Percentiles rank a stretch among this genome's conserved stretches.
Evolutionary conservation across 2,329 filamentous ascomycete species (phyloP).

Genomic region (Chaetomiaceae sp.): DNA sequence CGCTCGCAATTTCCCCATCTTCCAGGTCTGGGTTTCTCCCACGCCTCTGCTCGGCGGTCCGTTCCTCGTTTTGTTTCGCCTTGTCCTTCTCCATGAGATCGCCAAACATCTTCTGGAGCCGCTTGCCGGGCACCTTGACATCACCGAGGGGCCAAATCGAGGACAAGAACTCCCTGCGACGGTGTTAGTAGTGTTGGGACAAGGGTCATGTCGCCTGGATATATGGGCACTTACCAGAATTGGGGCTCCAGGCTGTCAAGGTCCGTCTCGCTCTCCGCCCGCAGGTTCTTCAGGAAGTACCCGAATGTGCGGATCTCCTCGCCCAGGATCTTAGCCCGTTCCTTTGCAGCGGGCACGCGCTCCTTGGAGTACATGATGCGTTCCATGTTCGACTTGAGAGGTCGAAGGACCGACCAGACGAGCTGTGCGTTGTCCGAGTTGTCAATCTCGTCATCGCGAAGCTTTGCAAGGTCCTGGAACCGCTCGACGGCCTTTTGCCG

Average conservation of each 20-base stretch:
- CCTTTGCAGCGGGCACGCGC: slow-evolving; percentile 28
- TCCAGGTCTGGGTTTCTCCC: slow-evolving; percentile 31
- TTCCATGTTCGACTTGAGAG: slow-evolving; percentile 35
- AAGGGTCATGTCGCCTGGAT: too few relatives aligned
- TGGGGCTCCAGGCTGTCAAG: slow-evolving; percentile 34
- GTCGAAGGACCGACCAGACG: slow-evolving; percentile 37
- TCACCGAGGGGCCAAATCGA: slow-evolving; percentile 38
- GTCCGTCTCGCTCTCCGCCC: slow-evolving; percentile 29
- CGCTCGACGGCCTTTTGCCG: slow-evolving; percentile 33
- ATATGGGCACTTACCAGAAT: slow-evolving; percentile 32
- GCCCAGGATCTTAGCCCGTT: slow-evolving; percentile 35
- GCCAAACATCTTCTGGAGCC: slow-evolving; percentile 35
- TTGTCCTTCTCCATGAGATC: slow-evolving; percentile 33
- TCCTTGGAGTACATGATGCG: slow-evolving; percentile 36
- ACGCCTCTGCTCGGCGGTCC: slow-evolving; percentile 23
- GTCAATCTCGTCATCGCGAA: slow-evolving; percentile 34
- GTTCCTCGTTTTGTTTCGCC: slow-evolving; percentile 26
- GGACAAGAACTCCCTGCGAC: slow-evolving; percentile 34
- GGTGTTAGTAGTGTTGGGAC: slow-evolving; percentile 19
- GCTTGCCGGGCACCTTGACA: slow-evolving; percentile 33
- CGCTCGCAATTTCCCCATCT: slow-evolving; percentile 36
- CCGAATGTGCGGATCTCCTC: slow-evolving; percentile 35
- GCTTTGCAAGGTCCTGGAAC: slow-evolving; percentile 35
- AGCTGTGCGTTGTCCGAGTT: slow-evolving; percentile 32
- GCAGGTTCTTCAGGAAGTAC: slow-evolving; percentile 32